phyloP scores from a whole-genome alignment of 2,329 filamentous ascomycete genomes.

The Tolypocladium pustulatum region DNA sequence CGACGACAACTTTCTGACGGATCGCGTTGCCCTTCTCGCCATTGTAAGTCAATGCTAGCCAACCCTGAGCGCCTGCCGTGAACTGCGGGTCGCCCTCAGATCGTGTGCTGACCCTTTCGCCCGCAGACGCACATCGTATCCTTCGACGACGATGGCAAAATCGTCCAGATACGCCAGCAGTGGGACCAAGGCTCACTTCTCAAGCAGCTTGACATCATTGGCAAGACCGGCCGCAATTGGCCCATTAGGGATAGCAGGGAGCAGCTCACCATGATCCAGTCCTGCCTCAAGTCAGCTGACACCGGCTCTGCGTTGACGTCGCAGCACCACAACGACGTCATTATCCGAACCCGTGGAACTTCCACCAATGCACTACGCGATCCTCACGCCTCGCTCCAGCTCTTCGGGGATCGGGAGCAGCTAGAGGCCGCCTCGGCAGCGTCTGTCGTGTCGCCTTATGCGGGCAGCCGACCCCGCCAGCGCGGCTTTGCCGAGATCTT shows the following conservation, averaged over 20 bases:
- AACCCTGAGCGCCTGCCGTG: background rate
- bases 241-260: constrained; percentile 82
- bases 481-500: constrained; percentile 66
- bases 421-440: constrained; percentile 38
- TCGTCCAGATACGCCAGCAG: constrained; percentile 75
- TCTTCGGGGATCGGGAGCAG: constrained; percentile 63
- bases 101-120: background rate
- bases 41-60: constrained; percentile 52
- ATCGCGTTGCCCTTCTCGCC: constrained; percentile 67
- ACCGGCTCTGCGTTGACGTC: constrained; percentile 17
- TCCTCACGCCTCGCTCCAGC: constrained; percentile 59
- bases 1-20: constrained; percentile 88
- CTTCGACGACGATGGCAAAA: constrained; percentile 68
- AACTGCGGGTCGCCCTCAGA: constrained; percentile 1
- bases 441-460: constrained; percentile 50
- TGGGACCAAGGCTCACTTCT: constrained; percentile 94
- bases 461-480: constrained; percentile 48
- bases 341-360: constrained; percentile 37
- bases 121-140: constrained; percentile 74
- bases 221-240: constrained; percentile 84
- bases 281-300: constrained; percentile 42
- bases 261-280: constrained; percentile 66
- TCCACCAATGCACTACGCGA: constrained; percentile 48
- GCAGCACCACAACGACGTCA: constrained; percentile 24
- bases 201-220: constrained; percentile 90